Evolutionary conservation across 495 filamentous ascomycete genomes (phyloP).

Genomic region (Podospora anserina): DNA sequence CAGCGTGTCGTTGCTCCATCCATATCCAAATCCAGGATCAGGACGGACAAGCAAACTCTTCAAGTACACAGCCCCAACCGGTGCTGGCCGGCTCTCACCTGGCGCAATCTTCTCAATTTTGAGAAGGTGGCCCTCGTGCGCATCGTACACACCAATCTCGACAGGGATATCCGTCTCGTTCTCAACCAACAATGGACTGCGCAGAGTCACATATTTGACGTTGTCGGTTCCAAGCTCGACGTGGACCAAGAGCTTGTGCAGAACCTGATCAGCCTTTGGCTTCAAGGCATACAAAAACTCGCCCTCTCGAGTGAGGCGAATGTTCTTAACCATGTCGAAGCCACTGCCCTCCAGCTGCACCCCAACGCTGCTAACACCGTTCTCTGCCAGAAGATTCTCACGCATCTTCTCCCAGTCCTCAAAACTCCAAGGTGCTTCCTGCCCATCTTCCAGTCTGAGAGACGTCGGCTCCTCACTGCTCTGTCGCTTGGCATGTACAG

Average conservation of each 20-base stretch:
- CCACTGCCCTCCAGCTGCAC: slow-evolving; percentile 87
- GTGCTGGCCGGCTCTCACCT: slow-evolving; percentile 85
- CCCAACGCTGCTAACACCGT: slow-evolving; percentile 68
- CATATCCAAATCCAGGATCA: slow-evolving; percentile 94
- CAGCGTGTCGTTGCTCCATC: slow-evolving; percentile 83
- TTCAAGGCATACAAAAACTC: slow-evolving; percentile 85
- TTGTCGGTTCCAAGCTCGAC: slow-evolving; percentile 87
- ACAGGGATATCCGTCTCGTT: slow-evolving; percentile 97
- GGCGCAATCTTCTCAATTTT: slow-evolving; percentile 98
- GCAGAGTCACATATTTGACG: slow-evolving; percentile 95
- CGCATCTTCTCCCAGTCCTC: slow-evolving; percentile 93
- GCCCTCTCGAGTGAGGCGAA: slow-evolving; percentile 89
- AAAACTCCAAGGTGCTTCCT: slow-evolving; percentile 92
- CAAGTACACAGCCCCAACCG: slow-evolving; percentile 86
- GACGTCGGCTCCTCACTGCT: slow-evolving; percentile 56
- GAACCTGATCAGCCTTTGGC: slow-evolving; percentile 68
- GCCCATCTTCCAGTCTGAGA: slow-evolving; percentile 81
- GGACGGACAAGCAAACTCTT: slow-evolving; percentile 89
- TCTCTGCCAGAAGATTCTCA: slow-evolving; percentile 82
- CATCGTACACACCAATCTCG: slow-evolving; percentile 89
- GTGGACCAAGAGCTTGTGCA: slow-evolving; percentile 88
- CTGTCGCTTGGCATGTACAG: slow-evolving; percentile 72
- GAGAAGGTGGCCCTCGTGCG: slow-evolving; percentile 80
- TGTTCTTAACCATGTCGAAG: slow-evolving; percentile 83
- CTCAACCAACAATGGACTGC: slow-evolving; percentile 92